Percentiles rank a stretch among this genome's conserved stretches.
These are phyloP conservation scores for Dictyostelium brefeldianum DNA, from an alignment of 78 protist genomes.

Conservation along the genomic window DNA sequence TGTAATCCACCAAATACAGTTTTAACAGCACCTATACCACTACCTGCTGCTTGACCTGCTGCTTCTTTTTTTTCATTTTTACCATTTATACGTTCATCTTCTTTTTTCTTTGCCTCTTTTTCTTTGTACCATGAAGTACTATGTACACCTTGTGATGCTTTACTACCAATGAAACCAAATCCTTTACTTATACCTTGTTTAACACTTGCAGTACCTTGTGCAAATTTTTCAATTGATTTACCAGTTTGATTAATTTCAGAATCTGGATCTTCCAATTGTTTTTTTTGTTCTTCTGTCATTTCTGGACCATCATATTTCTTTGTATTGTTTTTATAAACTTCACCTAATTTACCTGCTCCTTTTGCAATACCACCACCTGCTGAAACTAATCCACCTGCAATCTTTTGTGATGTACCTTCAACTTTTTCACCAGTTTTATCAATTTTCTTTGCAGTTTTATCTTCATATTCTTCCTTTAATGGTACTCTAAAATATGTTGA, in stretches of 20 bases:
- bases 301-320: slow-evolving; percentile 79
- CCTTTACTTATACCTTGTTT: slow-evolving; percentile 40
- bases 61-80: slow-evolving; percentile 67
- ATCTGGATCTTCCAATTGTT: slow-evolving; percentile 56
- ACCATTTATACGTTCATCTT: slow-evolving; percentile 36
- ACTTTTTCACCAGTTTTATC: slow-evolving; percentile 17
- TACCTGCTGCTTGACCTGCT: neutral
- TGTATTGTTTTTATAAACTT: slow-evolving; percentile 56
- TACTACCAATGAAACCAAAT: slow-evolving; percentile 45
- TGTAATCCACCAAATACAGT: slow-evolving; percentile 49
- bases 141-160: slow-evolving; percentile 16
- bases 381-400: slow-evolving; percentile 21
- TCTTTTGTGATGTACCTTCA: slow-evolving; percentile 1
- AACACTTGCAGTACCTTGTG: slow-evolving; percentile 35
- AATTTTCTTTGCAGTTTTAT: slow-evolving; percentile 50
- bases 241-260: neutral
- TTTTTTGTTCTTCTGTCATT: slow-evolving; percentile 64
- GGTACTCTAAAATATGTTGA: slow-evolving; percentile 48
- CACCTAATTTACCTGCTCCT: slow-evolving; percentile 62
- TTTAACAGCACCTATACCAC: slow-evolving; percentile 17
- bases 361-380: slow-evolving; percentile 69
- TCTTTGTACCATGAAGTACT: slow-evolving; percentile 58
- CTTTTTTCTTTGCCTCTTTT: slow-evolving; percentile 38
- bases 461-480: slow-evolving; percentile 23
- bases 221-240: slow-evolving; percentile 23